These are phyloP conservation scores for Papiliotrema laurentii DNA, from an alignment of 1,284 basidiomycete species.

Conservation along the genomic window DNA sequence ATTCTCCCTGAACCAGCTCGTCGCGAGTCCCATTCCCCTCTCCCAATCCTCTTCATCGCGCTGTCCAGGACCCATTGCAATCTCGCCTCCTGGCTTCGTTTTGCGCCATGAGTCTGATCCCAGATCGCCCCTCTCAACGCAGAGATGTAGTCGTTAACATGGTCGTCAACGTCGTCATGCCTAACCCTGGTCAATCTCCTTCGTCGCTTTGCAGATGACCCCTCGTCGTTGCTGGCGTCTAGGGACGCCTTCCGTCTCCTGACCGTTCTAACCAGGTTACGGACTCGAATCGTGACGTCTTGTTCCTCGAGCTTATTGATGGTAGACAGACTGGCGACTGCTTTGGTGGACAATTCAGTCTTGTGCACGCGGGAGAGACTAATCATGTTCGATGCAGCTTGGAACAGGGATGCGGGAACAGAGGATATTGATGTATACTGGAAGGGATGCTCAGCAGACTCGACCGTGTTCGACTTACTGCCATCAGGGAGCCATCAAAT, in stretches of 20 bases:
- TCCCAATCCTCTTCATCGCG: conserved; percentile 13
- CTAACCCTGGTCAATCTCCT: neutral
- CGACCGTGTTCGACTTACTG: conserved; percentile 3
- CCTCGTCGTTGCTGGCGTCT: neutral
- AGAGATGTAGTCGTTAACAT: neutral
- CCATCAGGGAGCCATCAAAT: conserved; percentile 9
- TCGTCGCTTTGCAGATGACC: neutral
- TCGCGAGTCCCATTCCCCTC: conserved; percentile 10
- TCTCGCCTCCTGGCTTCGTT: neutral
- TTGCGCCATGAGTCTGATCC: neutral
- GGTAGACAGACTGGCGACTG: too few relatives aligned
- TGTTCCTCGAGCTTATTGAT: too few relatives aligned
- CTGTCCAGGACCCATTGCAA: conserved; percentile 7
- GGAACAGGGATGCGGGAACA: too few relatives aligned
- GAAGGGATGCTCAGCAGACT: too few relatives aligned
- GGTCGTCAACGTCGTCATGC: neutral
- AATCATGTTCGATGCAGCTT: too few relatives aligned
- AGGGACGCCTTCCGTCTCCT: neutral
- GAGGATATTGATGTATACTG: too few relatives aligned
- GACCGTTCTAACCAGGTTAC: neutral
- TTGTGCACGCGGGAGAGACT: too few relatives aligned
- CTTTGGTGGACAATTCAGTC: too few relatives aligned
- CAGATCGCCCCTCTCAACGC: neutral
- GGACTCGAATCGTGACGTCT: too few relatives aligned
- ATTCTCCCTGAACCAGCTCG: neutral